A percentile compares a stretch with the other conserved stretches of the same genome.
Conservation (phyloP, 805 yeast genomes). For the Monosporozyma yasuniensis region DNA sequence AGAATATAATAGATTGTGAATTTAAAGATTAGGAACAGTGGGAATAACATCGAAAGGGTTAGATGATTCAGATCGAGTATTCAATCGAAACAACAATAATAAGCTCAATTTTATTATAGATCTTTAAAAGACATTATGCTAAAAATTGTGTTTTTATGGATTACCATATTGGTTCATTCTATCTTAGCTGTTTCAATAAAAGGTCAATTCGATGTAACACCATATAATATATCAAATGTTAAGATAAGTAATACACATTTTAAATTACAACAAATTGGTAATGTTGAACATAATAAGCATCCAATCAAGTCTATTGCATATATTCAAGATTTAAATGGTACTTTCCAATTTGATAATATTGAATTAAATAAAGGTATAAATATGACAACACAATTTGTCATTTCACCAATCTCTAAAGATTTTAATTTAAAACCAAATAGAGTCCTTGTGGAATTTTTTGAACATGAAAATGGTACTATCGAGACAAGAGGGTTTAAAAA, state of each 20-base stretch:
- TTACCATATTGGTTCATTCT: neutral
- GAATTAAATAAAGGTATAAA: slow-evolving; percentile 22
- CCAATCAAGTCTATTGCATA: slow-evolving; percentile 11
- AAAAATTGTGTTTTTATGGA: neutral
- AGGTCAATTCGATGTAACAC: slow-evolving; percentile 23
- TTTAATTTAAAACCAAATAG: slow-evolving; percentile 30
- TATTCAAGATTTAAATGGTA: slow-evolving; percentile 16
- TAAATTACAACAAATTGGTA: slow-evolving; percentile 22
- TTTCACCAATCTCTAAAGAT: slow-evolving; percentile 23
- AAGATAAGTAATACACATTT: slow-evolving; percentile 19
- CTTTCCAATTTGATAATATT: slow-evolving; percentile 21
- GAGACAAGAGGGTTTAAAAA: slow-evolving; percentile 22
- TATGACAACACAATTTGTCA: slow-evolving; percentile 22
- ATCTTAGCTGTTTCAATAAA: slow-evolving; percentile 17
- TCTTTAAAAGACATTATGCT: no score
- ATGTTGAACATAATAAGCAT: slow-evolving; percentile 5
- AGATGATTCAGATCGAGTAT: no score
- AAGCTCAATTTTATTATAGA: no score
- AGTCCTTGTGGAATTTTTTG: slow-evolving; percentile 19
- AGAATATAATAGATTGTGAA: no score
- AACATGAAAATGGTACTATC: slow-evolving; percentile 13
- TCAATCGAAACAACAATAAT: no score
- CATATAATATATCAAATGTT: slow-evolving; percentile 13
- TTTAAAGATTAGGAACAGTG: neutral
- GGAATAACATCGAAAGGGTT: neutral